Evolutionary conservation across 805 yeast species (phyloP).

Genomic region (Huiozyma naganishii): DNA sequence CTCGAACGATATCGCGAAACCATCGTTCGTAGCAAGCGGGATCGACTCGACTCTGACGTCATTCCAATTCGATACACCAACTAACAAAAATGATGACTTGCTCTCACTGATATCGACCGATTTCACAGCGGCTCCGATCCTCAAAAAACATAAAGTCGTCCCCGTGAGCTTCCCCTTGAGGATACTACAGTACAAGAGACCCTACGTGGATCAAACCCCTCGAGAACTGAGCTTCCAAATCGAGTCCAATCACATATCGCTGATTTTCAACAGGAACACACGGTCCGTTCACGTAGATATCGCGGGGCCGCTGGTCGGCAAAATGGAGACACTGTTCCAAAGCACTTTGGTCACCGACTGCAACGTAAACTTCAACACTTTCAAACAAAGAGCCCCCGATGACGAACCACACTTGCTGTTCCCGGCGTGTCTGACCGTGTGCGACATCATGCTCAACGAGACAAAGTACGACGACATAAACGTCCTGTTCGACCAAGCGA

Average conservation of each 20-base stretch:
- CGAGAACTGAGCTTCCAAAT: slow-evolving; percentile 37
- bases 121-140: not conserved
- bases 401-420: not conserved
- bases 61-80: not conserved
- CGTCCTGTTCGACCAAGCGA: not conserved
- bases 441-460: not conserved
- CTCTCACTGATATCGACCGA: not conserved
- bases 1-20: not conserved
- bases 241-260: slow-evolving; percentile 22
- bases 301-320: slow-evolving; percentile 8
- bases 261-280: slow-evolving; percentile 25
- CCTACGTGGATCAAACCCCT: slow-evolving; percentile 31
- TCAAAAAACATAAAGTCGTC: not conserved
- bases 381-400: not conserved
- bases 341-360: slow-evolving; percentile 3
- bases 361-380: not conserved
- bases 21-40: not conserved
- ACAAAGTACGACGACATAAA: not conserved
- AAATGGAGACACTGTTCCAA: slow-evolving; percentile 11
- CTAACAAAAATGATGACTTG: not conserved
- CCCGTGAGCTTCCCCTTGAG: not conserved
- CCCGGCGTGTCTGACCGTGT: not conserved
- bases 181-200: slow-evolving; percentile 34
- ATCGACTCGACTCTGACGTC: not conserved
- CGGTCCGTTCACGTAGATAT: slow-evolving; percentile 16